A percentile compares a stretch with the other conserved stretches of the same genome.
Conservation (phyloP, 192 early-diverging fungal genomes). For the Backusella psychrophila region DNA sequence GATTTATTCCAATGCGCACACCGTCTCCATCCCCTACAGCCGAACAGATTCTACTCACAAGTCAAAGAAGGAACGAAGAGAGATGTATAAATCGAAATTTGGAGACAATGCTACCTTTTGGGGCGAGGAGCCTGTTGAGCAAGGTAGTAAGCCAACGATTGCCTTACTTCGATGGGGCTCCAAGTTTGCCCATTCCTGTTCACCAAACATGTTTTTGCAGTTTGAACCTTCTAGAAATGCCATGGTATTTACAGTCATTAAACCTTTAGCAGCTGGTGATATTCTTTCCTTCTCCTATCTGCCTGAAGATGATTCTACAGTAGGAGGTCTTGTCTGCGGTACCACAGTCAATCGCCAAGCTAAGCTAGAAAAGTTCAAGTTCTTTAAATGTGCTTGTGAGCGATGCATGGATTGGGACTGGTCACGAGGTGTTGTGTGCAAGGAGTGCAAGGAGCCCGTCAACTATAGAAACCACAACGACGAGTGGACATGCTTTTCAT, state of each 20-base stretch:
- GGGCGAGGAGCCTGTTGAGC: neutral
- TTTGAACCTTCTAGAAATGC: conserved; percentile 21
- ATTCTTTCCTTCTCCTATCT: conserved; percentile 33
- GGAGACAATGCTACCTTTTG: neutral
- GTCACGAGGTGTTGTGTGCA: conserved; percentile 18
- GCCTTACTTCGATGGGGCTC: conserved; percentile 33
- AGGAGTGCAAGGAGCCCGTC: neutral
- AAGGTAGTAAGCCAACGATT: conserved; percentile 17
- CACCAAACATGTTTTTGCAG: conserved; percentile 34
- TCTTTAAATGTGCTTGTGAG: conserved; percentile 32
- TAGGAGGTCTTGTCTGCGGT: conserved; percentile 37
- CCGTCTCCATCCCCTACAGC: conserved; percentile 17
- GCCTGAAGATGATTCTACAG: conserved; percentile 31
- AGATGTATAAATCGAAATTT: conserved; percentile 4
- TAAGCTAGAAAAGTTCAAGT: conserved; percentile 31
- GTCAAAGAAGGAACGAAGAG: conserved; percentile 11
- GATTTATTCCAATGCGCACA: conserved; percentile 39
- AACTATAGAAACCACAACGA: neutral
- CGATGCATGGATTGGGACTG: conserved; percentile 29
- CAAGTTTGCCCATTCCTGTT: conserved; percentile 38
- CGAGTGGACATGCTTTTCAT: conserved; percentile 13
- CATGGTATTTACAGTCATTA: conserved; percentile 26
- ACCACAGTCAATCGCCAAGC: conserved; percentile 18
- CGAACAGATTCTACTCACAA: conserved; percentile 26
- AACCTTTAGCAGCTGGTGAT: conserved; percentile 18